Base-by-base conservation (phyloP, 1,139 yeast genomes). In the Yamadazyma epiphylla region DNA sequence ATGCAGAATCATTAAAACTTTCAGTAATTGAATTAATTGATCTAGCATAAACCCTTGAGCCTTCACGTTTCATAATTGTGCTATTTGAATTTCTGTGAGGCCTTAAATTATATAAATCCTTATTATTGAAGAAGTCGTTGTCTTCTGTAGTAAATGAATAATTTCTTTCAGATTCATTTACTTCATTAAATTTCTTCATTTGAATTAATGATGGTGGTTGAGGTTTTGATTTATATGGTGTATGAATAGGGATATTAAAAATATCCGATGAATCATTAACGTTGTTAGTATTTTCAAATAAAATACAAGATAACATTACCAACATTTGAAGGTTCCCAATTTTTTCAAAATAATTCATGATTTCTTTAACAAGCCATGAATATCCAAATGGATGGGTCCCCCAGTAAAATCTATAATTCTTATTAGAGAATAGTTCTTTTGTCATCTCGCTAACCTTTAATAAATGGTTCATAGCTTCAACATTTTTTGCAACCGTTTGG, bases 331-430 rank as follows among this genome's bases (percentile, higher is more conserved):
- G 60, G 46, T 89, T 83, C 3, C 80, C 78, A 29, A 64, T 53
- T 24, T 48, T 56, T 45, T 82, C 94, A 48, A 81, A 88, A 44
- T 81, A 80, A 1, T 58, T 52, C 49, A 89, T 66, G 28, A 88
- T 61, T 40, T 78, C 77, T 22, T 68, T 67, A 0, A 87, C 64
- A n/a, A 87, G 59, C 83, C 91, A 80, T 4, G 69, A 50, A n/a
- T 79, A 73, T 0, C 96, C 95, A 52, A 82, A 74, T 0, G 94
- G 91, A 52, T 86, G 95, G 4, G 73, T 59, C 0, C 89, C 91
- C 96, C 96, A 88, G 40, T 67, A 73, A 38, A 76, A 74, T 14
- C 65, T 50, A 33, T 59, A 53, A 14, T 37, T 46, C 3, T 40
- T 31, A 17, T 31, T 31, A 11, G 33, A 33, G 22, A 41, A 33